Percentiles rank a stretch among this genome's conserved stretches.
phyloP scores from a whole-genome alignment of 768 basidiomycete genomes.

The Gymnopilus junonius region DNA sequence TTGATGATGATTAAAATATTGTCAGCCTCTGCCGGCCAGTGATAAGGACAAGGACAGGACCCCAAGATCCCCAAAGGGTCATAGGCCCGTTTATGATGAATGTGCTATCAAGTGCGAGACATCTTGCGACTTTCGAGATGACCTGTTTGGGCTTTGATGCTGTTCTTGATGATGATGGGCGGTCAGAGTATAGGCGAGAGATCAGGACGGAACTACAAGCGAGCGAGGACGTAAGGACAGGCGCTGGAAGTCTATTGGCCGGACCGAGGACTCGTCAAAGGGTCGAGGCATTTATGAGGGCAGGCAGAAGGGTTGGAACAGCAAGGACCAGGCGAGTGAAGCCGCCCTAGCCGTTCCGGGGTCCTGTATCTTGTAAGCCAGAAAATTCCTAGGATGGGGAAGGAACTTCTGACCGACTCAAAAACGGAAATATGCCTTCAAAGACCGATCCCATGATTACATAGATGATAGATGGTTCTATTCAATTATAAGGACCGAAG shows the following conservation, averaged over 20 bases:
- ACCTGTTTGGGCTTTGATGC: not conserved
- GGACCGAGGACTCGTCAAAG: not conserved
- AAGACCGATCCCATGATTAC: slow-evolving; percentile 21
- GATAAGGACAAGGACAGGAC: not conserved
- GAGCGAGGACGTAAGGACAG: not conserved
- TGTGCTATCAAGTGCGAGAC: not conserved
- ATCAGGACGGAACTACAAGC: not conserved
- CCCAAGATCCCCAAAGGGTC: not conserved
- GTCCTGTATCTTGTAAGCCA: slow-evolving; percentile 2
- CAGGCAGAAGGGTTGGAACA: not conserved
- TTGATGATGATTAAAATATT: slow-evolving; percentile 2
- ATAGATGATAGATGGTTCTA: slow-evolving; percentile 9
- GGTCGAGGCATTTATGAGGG: not conserved
- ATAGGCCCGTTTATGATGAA: not conserved
- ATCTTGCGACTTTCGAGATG: not conserved
- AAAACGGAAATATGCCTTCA: slow-evolving; percentile 19
- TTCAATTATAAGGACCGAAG: slow-evolving; percentile 18
- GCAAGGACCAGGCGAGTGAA: not conserved
- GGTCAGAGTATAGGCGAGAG: not conserved
- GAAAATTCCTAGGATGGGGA: not conserved
- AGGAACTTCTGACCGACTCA: slow-evolving; percentile 3
- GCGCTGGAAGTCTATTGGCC: not conserved
- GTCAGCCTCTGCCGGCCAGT: not conserved
- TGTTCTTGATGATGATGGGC: not conserved
- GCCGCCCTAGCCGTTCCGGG: slow-evolving; percentile 1